phyloP scores from a whole-genome alignment of 2,329 filamentous ascomycete genomes.

The Grosmannia clavigera region DNA sequence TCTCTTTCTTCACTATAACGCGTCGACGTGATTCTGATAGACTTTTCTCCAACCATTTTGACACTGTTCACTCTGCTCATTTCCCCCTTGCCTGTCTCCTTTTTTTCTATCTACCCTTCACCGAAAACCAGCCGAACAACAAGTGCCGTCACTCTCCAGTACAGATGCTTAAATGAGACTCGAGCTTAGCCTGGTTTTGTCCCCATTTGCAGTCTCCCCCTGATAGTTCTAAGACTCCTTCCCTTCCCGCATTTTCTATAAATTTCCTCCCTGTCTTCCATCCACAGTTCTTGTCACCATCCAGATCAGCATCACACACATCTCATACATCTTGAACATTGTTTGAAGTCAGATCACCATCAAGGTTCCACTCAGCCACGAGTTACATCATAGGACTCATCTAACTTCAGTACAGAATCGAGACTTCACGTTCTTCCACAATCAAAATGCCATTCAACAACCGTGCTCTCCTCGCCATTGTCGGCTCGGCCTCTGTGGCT shows the following conservation, averaged over 20 bases:
- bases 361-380: background rate
- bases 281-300: background rate
- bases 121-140: constrained; percentile 5
- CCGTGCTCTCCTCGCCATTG: constrained; percentile 19
- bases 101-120: background rate
- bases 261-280: background rate
- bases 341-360: background rate
- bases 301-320: background rate
- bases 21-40: background rate
- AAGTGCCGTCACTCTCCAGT: constrained; percentile 2
- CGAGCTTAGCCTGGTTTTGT: background rate
- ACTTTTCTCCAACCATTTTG: background rate
- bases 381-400: no score
- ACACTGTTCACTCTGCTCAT: background rate
- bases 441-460: constrained; percentile 35
- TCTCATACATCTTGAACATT: background rate
- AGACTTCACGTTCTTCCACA: constrained; percentile 36
- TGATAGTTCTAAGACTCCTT: background rate
- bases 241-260: background rate
- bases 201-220: background rate
- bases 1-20: background rate
- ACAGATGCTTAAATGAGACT: constrained; percentile 8
- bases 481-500: constrained; percentile 25
- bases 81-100: background rate
- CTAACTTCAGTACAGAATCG: background rate